Conservation (phyloP, 352 stramenopile genomes). For the Pythium volutum region DNA sequence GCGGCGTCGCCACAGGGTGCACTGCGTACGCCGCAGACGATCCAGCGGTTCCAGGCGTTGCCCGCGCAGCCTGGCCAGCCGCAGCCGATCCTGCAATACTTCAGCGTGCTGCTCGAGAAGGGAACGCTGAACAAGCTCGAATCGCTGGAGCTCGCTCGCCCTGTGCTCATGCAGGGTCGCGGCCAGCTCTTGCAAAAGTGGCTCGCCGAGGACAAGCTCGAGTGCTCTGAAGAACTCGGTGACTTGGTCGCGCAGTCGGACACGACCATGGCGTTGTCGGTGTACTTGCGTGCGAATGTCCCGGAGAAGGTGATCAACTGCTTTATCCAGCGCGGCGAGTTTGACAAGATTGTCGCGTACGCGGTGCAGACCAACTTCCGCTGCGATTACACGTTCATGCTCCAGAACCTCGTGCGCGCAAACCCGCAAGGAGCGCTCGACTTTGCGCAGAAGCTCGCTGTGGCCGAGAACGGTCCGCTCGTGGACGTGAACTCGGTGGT, state of each 20-base stretch:
- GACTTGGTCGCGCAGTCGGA: conserved; percentile 96
- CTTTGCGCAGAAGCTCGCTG: conserved; percentile 98
- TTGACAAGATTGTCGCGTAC: conserved; percentile 99
- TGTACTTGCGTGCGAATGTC: conserved; percentile 97
- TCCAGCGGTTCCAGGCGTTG: conserved; percentile 99
- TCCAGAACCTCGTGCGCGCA: conserved; percentile 98
- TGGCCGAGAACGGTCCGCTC: conserved; percentile 91
- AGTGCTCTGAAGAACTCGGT: conserved; percentile 97
- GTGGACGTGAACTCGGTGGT: conserved; percentile 99
- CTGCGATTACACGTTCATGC: conserved; percentile 99
- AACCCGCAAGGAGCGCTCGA: conserved; percentile 97
- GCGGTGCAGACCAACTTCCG: conserved; percentile 95
- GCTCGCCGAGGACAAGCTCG: conserved; percentile 99
- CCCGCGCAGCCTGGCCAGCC: conserved; percentile 94
- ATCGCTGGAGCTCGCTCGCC: conserved; percentile 97
- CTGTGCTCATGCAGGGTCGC: conserved; percentile 96
- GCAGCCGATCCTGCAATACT: conserved; percentile 99
- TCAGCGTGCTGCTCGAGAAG: conserved; percentile 98
- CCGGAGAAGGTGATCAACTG: conserved; percentile 99
- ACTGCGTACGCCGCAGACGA: conserved; percentile 97
- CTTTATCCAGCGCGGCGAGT: conserved; percentile 98
- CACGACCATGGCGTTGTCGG: conserved; percentile 97
- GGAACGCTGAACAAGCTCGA: conserved; percentile 99
- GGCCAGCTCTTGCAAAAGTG: conserved; percentile 99
- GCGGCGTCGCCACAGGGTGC: conserved; percentile 88